These are phyloP conservation scores for Fusarium piperis DNA, from an alignment of 2,329 filamentous ascomycete genomes.

Conservation along the genomic window DNA sequence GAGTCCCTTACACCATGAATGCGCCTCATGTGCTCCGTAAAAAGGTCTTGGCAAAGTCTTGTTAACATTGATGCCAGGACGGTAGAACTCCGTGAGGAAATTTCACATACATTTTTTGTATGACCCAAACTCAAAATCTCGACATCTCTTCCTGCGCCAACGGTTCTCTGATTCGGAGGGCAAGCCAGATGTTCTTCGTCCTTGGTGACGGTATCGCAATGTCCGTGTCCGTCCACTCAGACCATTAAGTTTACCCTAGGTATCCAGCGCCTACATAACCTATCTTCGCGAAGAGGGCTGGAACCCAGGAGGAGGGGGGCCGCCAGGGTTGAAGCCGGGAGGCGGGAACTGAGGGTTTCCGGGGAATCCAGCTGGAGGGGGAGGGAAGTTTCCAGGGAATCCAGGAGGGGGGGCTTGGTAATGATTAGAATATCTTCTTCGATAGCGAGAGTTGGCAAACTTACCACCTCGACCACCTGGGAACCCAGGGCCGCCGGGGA, in stretches of 20 bases:
- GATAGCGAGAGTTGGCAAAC: slow-evolving; percentile 42
- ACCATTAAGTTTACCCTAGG: slow-evolving; percentile 35
- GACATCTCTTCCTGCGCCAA: slow-evolving; percentile 26
- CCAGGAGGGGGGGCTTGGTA: slow-evolving; percentile 56
- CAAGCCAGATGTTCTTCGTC: slow-evolving; percentile 32
- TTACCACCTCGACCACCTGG: slow-evolving; percentile 64
- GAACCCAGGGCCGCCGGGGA: slow-evolving; percentile 60
- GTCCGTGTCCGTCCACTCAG: slow-evolving; percentile 23
- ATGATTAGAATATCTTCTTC: slow-evolving; percentile 45
- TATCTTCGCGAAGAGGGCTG: slow-evolving; percentile 75
- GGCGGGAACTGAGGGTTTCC: slow-evolving; percentile 57
- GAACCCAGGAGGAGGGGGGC: slow-evolving; percentile 75
- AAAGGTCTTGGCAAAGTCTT: slow-evolving; percentile 32
- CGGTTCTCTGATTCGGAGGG: slow-evolving; percentile 29
- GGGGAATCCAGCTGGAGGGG: slow-evolving; percentile 61
- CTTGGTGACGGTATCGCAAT: slow-evolving; percentile 38
- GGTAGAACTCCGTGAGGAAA: slow-evolving; percentile 37
- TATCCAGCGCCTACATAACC: slow-evolving; percentile 41
- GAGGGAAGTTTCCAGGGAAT: slow-evolving; percentile 49
- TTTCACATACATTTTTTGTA: slow-evolving; percentile 46
- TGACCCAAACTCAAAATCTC: slow-evolving; percentile 40
- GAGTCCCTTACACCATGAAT: slow-evolving; percentile 22
- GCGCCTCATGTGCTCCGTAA: slow-evolving; percentile 32
- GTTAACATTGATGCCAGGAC: slow-evolving; percentile 41
- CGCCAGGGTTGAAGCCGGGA: slow-evolving; percentile 61